Conservation (phyloP, 2,329 filamentous ascomycete species). For the Truncatella angustata region DNA sequence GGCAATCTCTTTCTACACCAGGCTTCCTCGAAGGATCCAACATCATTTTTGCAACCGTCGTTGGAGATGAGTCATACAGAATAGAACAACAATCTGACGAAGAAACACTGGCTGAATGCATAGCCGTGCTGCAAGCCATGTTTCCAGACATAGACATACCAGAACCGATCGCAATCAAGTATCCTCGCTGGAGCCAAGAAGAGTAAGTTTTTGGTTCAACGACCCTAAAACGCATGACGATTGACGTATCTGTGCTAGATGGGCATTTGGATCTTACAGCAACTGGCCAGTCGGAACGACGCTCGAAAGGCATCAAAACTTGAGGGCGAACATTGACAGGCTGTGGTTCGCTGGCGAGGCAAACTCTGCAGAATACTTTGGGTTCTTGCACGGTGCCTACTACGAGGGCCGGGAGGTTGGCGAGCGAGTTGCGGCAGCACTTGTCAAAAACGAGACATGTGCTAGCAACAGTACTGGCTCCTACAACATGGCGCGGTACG, state of each 20-base stretch:
- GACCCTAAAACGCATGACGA: neutral
- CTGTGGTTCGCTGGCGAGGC: slow-evolving; percentile 67
- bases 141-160: slow-evolving; percentile 56
- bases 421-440: slow-evolving; percentile 37
- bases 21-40: slow-evolving; percentile 61
- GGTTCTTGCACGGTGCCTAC: slow-evolving; percentile 63
- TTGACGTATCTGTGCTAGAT: slow-evolving; percentile 18
- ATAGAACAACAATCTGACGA: slow-evolving; percentile 60
- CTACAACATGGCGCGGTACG: slow-evolving; percentile 25
- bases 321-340: slow-evolving; percentile 61
- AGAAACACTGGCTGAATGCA: slow-evolving; percentile 53
- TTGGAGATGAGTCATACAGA: slow-evolving; percentile 53
- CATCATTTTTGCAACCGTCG: slow-evolving; percentile 66
- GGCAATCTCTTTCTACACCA: slow-evolving; percentile 57
- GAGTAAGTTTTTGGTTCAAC: slow-evolving; percentile 17
- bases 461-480: slow-evolving; percentile 12
- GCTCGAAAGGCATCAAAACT: slow-evolving; percentile 65
- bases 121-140: slow-evolving; percentile 59
- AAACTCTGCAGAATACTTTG: slow-evolving; percentile 61
- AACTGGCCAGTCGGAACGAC: slow-evolving; percentile 66
- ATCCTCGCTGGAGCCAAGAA: slow-evolving; percentile 55
- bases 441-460: slow-evolving; percentile 17
- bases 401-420: slow-evolving; percentile 54
- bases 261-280: slow-evolving; percentile 60
- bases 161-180: slow-evolving; percentile 59